Evolutionary conservation across 164 flowering plant species (phyloP), one percentile per base, ranked within the genome.

Genomic region (Warburgia ugandensis): DNA sequence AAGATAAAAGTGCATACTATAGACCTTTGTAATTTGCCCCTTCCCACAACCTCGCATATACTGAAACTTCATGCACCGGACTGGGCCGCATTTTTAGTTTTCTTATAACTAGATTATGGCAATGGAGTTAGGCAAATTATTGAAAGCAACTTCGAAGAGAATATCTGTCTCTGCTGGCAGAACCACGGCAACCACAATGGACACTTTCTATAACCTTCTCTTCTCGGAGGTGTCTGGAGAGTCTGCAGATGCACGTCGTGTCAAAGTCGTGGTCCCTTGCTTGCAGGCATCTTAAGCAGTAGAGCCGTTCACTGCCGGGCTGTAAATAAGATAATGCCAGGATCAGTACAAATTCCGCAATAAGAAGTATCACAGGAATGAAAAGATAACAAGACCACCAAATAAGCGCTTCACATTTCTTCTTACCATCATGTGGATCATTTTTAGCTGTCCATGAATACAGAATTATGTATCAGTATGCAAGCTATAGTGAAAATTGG

Each of bases 241-340:
- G 96, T 54, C 96, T 75, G 62, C 97, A 91, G 3, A 84, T 92
- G 48, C 97, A 91, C 0, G 96, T 85, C 0, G 96, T 91, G 22
- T 65, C 72, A 35, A 83, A 91, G 72, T 87, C 87, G 68, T 87
- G 97, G 66, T 87, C 97, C 25, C 92, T 76, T 3, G 96, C 90
- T 53, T 87, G 96, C 16, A 91, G 87, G 79, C 97, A 91, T 38
- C 77, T 62, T 27, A 91, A 66, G 73, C 97, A 91, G 73, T 95
- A 91, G 3, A 91, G 85, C 7, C 97, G 79, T 55, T 91, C 97
- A 58, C 85, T 87, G 10, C 97, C 97, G 5, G 97, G 77, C 96
- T 91, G 85, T 73, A 68, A 41, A 44, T 31, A 37, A 65, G 54
- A 61, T 11, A 20, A 5, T n/a, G n/a, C n/a, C n/a, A n/a, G n/a